Evolutionary conservation across 2,329 filamentous ascomycete species (phyloP).

Genomic region (Sclerotinia nivalis): DNA sequence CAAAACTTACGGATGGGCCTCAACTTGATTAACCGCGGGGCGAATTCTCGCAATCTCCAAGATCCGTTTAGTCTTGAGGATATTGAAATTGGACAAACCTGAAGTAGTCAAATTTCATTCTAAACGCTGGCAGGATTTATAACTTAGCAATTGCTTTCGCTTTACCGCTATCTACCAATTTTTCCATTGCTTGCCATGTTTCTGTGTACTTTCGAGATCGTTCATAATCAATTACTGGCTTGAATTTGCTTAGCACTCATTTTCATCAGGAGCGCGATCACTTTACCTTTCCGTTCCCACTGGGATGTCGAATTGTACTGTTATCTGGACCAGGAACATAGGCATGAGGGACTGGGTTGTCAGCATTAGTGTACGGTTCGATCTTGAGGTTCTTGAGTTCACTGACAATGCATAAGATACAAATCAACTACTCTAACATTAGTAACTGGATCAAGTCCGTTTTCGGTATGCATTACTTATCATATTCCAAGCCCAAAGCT

Average conservation of each 20-base stretch:
- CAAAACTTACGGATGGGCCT: slow-evolving; percentile 5
- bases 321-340: slow-evolving; percentile 19
- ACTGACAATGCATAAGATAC: slow-evolving; percentile 22
- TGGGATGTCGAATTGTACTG: slow-evolving; percentile 11
- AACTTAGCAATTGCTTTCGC: slow-evolving; percentile 14
- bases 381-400: not conserved
- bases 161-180: slow-evolving; percentile 13
- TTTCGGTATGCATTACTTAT: too few species aligned
- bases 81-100: slow-evolving; percentile 24
- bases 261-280: not conserved
- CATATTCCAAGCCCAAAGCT: slow-evolving; percentile 12
- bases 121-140: not conserved
- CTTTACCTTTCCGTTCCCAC: slow-evolving; percentile 12
- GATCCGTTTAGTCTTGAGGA: slow-evolving; percentile 10
- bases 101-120: not conserved
- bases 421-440: slow-evolving; percentile 4
- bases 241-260: not conserved
- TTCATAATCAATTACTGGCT: slow-evolving; percentile 17
- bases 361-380: not conserved
- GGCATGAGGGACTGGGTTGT: slow-evolving; percentile 6
- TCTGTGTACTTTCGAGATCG: slow-evolving; percentile 14
- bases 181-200: slow-evolving; percentile 22
- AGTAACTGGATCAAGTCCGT: not conserved
- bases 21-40: slow-evolving; percentile 14
- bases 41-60: slow-evolving; percentile 19